Evolutionary conservation across 2,329 filamentous ascomycete species (phyloP), one percentile per base, ranked within the genome.

Genomic region (Hortaea werneckii): DNA sequence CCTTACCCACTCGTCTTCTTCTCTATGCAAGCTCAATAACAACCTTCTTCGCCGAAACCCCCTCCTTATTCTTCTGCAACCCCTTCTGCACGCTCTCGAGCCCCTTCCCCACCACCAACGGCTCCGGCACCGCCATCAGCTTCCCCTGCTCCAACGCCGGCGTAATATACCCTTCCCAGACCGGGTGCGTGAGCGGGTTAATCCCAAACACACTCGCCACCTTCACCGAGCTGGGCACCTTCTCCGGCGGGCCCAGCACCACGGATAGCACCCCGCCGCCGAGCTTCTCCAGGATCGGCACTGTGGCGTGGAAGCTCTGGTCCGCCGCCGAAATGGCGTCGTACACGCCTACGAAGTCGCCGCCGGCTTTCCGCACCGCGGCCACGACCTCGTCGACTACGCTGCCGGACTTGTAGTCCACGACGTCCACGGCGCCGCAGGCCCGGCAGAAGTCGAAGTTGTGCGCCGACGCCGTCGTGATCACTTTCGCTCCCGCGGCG

Each of bases 281-380:
- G 6, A 58, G 45, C 52, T 64, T 57, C 48, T 62, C 56, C 2
- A 56, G 37, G 37, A 64, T 54, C 1, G 52, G 49, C 8, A 60
- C 27, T 28, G 50, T 51, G 46, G 52, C 42, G 41, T 57, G 54
- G 50, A 49, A 54, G 26, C 56, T 56, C 0, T 45, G 45, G 4
- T 54, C 55, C 11, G 37, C 42, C 13, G 42, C 45, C 6, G 60
- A 55, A 45, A 63, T 60, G 35, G 60, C 52, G 48, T 72, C 70
- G 48, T 65, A 70, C n/a, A 67, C 57, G 28, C 70, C 70, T 51
- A 29, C 57, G 42, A 68, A 71, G 9, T 67, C 63, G 2, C 63
- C 65, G 4, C 64, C 66, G n/a, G 40, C 46, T 7, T 46, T 29
- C 45, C 68, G 55, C 44, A 71, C 58, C 20, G 67, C 67, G 7